Evolutionary conservation across 371 early-diverging fungal species (phyloP), one percentile per base, ranked within the genome.

Genomic region (Conidiobolus incongruus): DNA sequence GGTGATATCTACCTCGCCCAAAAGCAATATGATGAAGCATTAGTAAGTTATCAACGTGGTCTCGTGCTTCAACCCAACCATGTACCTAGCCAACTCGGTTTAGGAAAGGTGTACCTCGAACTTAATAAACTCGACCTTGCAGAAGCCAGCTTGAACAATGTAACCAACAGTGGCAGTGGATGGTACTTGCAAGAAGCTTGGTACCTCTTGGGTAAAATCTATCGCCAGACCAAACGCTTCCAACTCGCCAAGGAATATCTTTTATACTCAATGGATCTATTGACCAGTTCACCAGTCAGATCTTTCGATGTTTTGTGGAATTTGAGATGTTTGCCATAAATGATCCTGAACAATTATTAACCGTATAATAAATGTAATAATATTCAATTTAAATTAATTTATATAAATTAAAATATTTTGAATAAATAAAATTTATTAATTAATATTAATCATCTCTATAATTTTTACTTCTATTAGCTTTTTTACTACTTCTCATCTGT

Each of bases 251-350:
- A 75, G 35, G 66, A 71, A 29, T 77, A 75, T 43, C 55, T 73
- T 29, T 63, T 72, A 48, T 78, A 76, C 46, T 78, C 81, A 16
- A 52, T 78, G 10, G 77, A 78, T 45, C 60, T 81, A 19, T 76
- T 75, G 45, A 56, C 49, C 23, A 67, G 77, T 4, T 58, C 62
- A 32, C 79, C 79, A 0, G 63, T 72, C 24, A 62, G 72, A n/a
- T 52, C 71, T 2, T 76, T 77, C 47, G 52, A 54, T 7, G 45
- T 65, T 1, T 57, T 75, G 10, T 10, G 34, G 26, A 15, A 19
- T 3, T 37, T 15, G 26, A 41, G 31, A 19, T 28, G 29, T 15
- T 17, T 41, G n/a, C n/a, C 39, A 28, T 15, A 11, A 7, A n/a
- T n/a, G n/a, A n/a, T n/a, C n/a, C n/a, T n/a, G n/a, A n/a, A n/a